These are phyloP conservation scores for Starmera dryadoides DNA, from an alignment of 805 yeast genomes.

Conservation along the genomic window DNA sequence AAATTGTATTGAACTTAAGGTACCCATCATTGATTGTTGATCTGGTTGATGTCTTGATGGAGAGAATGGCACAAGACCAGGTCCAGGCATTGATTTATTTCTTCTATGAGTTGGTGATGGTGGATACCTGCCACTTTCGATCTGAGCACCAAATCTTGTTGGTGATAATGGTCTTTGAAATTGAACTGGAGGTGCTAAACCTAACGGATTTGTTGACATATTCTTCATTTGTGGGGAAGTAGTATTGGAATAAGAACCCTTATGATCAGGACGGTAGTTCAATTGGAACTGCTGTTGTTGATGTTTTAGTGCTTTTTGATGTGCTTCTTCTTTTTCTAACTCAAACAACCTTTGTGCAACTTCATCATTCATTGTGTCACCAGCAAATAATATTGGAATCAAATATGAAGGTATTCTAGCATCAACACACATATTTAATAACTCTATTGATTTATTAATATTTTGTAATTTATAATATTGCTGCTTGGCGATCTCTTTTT, in stretches of 20 bases:
- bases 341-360: conserved; percentile 8
- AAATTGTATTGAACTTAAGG: conserved; percentile 19
- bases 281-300: no score
- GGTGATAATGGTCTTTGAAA: conserved; percentile 48
- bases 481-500: conserved; percentile 80
- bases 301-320: conserved; percentile 1
- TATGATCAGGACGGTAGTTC: no score
- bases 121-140: conserved; percentile 6
- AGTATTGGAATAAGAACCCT: no score
- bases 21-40: conserved; percentile 20
- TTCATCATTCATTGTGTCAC: conserved; percentile 20
- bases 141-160: conserved; percentile 58
- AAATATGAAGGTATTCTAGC: conserved; percentile 58
- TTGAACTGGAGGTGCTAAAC: conserved; percentile 12
- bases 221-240: no score
- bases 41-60: not conserved
- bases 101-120: conserved; percentile 26
- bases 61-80: conserved; percentile 13
- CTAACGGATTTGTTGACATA: no score
- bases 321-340: conserved; percentile 7
- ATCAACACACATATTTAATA: conserved; percentile 51
- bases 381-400: conserved; percentile 53
- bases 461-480: conserved; percentile 65
- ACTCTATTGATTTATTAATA: conserved; percentile 49
- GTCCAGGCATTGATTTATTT: conserved; percentile 34